phyloP scores from a whole-genome alignment of 129 eudicot genomes.

The Dittrichia graveolens region DNA sequence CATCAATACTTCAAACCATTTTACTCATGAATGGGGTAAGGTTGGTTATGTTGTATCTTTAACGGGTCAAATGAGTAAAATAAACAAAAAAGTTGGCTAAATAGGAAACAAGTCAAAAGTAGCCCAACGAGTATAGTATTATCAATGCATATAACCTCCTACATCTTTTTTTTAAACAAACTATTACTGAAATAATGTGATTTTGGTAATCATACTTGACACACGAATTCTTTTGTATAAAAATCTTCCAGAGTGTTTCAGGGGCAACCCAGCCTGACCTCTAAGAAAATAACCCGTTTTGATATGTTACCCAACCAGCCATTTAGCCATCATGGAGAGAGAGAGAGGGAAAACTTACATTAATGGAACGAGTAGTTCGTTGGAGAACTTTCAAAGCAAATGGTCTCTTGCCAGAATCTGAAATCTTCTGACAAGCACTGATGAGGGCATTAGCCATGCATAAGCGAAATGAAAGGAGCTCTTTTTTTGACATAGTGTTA shows the following conservation, averaged over 20 bases:
- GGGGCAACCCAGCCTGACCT: background rate
- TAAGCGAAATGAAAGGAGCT: slow-evolving; percentile 54
- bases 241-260: background rate
- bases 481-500: slow-evolving; percentile 17
- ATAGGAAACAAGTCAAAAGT: background rate
- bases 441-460: slow-evolving; percentile 98
- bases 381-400: slow-evolving; percentile 55
- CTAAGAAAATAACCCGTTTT: background rate
- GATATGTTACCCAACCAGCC: background rate
- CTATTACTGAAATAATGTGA: background rate
- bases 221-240: background rate
- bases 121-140: background rate
- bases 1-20: background rate
- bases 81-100: background rate
- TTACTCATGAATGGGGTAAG: too few relatives aligned
- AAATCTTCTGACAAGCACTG: slow-evolving; percentile 86
- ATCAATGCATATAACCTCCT: background rate
- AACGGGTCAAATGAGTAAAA: background rate
- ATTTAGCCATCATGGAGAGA: background rate
- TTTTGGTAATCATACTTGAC: background rate
- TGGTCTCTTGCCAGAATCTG: slow-evolving; percentile 59
- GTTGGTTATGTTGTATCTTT: background rate
- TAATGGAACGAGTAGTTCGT: slow-evolving; percentile 38
- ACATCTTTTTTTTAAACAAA: background rate
- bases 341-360: slow-evolving; percentile 33